Base-by-base conservation (phyloP, 352 stramenopile genomes). In the Phytopythium chamaehyphon region DNA sequence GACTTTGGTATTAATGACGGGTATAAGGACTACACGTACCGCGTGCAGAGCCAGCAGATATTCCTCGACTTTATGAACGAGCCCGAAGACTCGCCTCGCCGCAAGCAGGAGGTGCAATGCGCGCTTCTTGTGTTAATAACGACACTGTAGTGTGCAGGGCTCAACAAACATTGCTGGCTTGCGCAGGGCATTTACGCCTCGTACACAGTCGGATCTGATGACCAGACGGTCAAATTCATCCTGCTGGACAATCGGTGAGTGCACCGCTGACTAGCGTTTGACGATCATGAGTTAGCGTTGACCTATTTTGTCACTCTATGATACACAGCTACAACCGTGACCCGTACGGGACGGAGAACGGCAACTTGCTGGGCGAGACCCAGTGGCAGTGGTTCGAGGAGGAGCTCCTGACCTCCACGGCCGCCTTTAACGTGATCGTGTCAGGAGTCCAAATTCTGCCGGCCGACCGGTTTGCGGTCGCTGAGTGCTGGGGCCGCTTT, bases 351-450 rank as follows among this genome's bases (percentile, higher is more conserved):
- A 80, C 62, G 3, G 40, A 66, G 11, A 65, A 76, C 51, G 86
- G 86, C 11, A 73, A 86, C 44, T 76, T 96, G 39, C 66, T 96
- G 23, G 88, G 88, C 47, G 57, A 76, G 12, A 57, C 54, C 12
- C 88, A 96, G 54, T 96, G 88, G 88, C 39, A 62, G 9, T 96
- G 86, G 86, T 76, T 96, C 47, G 81, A 95, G 48, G 67, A 76
- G 3, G 78, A 95, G 53, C 72, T 96, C 31, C 70, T 60, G 31
- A 73, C 80, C 37, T 88, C 88, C 7, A 88, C 57, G 14, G 89
- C 92, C 16, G 70, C 84, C 40, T 95, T 97, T 51, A 97, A 98
- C 64, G 85, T 98, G 24, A 85, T 98, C 57, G 87, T 98, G 8
- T 95, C 79, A 31, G 90, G 90, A 22, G 76, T 98, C 22, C 91